Percentiles rank a stretch among this genome's conserved stretches.
Conservation (phyloP, 192 early-diverging fungal genomes). For the Phycomyces blakesleeanus region DNA sequence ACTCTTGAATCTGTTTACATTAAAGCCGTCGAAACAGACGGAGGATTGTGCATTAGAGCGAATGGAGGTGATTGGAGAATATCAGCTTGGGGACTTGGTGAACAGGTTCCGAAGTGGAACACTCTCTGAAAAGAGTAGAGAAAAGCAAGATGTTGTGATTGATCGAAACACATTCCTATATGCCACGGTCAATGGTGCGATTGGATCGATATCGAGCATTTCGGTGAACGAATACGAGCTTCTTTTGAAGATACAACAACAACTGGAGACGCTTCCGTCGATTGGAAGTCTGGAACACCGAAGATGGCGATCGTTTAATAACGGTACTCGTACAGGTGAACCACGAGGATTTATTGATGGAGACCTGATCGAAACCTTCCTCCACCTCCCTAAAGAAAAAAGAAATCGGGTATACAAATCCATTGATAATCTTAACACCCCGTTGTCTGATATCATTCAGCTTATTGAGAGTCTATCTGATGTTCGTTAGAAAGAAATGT, state of each 20-base stretch:
- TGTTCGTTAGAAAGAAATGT: too few species aligned
- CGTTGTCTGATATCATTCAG: too few species aligned
- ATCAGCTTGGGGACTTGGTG: constrained; percentile 77
- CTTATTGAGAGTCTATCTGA: too few species aligned
- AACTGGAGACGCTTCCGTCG: constrained; percentile 51
- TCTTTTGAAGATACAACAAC: constrained; percentile 60
- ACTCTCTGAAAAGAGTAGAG: background rate
- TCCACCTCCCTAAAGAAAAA: constrained; percentile 57
- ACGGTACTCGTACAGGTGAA: constrained; percentile 42
- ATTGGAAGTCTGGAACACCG: constrained; percentile 61
- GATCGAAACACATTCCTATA: constrained; percentile 60
- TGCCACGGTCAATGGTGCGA: constrained; percentile 73
- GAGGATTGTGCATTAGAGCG: constrained; percentile 33
- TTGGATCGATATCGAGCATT: constrained; percentile 75
- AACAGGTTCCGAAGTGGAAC: constrained; percentile 76
- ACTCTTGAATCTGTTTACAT: constrained; percentile 54
- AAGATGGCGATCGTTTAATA: constrained; percentile 62
- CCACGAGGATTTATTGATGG: constrained; percentile 79
- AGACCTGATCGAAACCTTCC: constrained; percentile 83
- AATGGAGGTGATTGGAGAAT: constrained; percentile 62
- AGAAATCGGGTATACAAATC: background rate
- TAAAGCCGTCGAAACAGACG: constrained; percentile 36
- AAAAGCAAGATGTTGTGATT: constrained; percentile 57
- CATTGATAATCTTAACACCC: too few species aligned
- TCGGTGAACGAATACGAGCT: constrained; percentile 53